Evolutionary conservation across 306 rosid genomes (phyloP), one percentile per base, ranked within the genome.

Genomic region (Quercus variabilis): DNA sequence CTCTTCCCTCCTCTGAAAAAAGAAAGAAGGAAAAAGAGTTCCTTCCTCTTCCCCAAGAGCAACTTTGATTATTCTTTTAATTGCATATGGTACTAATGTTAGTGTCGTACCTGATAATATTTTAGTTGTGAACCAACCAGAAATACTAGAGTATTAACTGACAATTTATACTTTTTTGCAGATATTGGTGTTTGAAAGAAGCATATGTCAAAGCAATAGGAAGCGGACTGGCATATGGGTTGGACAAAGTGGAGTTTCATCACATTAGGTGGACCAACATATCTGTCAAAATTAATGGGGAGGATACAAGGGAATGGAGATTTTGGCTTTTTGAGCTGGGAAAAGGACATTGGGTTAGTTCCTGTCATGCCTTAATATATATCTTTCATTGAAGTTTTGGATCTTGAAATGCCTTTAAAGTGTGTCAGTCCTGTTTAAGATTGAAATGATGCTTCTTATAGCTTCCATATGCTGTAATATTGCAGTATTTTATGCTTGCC

Each of bases 141-240:
- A 51, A 79, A 23, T 43, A n/a, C 26, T 25, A 63, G n/a, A 62
- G 17, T 25, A 28, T 72, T 62, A 75, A 59, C 64, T 18, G 52
- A 68, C 21, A 71, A 78, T 73, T n/a, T 62, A 33, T 23, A 23
- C 67, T 30, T 81, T 81, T 28, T 83, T 85, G 84, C 87, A 94
- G 98, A 76, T 92, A 90, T 84, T 94, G 98, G 98, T 85, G 90
- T 87, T 78, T 94, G 70, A 92, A 92, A 83, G 98, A 94, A 85
- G 97, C 97, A 25, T 92, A 88, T 74, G 97, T 92, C 74, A 92
- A 94, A 87, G 95, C 97, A 58, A 84, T 80, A 54, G 98, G 97
- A 55, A 91, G 91, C 74, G 97, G 98, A 82, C 75, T 94, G 74
- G 80, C 85, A 52, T 81, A 74, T 51, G 86, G 85, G 71, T 79